Base-by-base conservation (phyloP, 257 asterid genomes). In the Nicotiana tabacum region DNA sequence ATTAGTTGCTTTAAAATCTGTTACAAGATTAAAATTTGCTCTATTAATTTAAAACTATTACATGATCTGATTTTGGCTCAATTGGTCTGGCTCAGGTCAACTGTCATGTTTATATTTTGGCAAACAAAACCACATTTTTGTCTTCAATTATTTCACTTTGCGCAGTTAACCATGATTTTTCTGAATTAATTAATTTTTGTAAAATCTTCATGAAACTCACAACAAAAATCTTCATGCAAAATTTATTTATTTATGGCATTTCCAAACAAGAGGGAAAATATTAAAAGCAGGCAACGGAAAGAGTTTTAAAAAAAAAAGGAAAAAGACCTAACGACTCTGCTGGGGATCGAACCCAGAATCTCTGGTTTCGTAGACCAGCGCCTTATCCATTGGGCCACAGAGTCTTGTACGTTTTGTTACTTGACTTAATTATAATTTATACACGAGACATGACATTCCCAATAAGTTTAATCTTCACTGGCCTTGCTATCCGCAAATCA, bases 331-430 rank as follows among this genome's bases (percentile, higher is more conserved):
- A 9, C 98, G 98, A 93, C 97, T 95, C 94, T 81, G 90, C 98
- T 91, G 98, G 97, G 94, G 97, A 92, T 95, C 98, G 97, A 93
- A 95, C 97, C 98, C 98, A 95, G 95, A 95, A 86, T 92, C 98
- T 95, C 98, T 93, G 97, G 98, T 93, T 95, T 57, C 98, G 98
- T 93, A 95, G 98, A 95, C 97, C 99, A 95, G 97, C 99, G 97
- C 98, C 98, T 92, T 92, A 93, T 93, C 97, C 99, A 92, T 95
- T 95, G 97, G 98, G 91, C 91, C 93, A 90, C 78, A 86, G 86
- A 88, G 90, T 88, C 90, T 43, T 43, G 51, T 1, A 8, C 9
- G 11, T 7, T 1, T 6, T 0, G 2, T 1, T 39, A 0, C 10
- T 6, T 8, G 48, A 39, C 48, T 39, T 39, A 6, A 6, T 6